Evolutionary conservation across 371 early-diverging fungal species (phyloP).

Genomic region (Apophysomyces sp.): DNA sequence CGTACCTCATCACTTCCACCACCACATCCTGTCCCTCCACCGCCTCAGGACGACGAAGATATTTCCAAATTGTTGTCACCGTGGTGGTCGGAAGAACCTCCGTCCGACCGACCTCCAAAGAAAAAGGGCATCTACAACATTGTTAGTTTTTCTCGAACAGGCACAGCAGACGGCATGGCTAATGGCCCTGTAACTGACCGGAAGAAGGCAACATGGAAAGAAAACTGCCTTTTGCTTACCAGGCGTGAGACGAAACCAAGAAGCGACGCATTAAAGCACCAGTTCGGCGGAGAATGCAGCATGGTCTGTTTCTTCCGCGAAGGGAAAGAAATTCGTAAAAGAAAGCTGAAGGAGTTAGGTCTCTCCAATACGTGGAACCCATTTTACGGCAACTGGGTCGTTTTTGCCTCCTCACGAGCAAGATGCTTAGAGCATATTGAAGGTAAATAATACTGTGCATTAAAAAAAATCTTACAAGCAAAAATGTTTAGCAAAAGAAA

Average conservation of each 20-base stretch:
- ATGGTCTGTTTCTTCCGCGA: conserved; percentile 1
- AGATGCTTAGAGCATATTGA: background rate
- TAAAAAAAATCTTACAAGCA: background rate
- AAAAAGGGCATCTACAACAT: background rate
- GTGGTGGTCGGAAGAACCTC: conserved; percentile 1
- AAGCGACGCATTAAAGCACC: background rate
- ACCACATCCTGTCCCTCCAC: background rate
- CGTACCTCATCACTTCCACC: background rate
- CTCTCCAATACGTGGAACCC: background rate
- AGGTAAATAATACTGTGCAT: background rate
- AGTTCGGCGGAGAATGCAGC: background rate
- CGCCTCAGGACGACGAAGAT: background rate
- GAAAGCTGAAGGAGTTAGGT: background rate
- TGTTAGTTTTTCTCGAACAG: background rate
- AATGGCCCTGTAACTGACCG: background rate
- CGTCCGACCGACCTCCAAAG: background rate
- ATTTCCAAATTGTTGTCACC: background rate
- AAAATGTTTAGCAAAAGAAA: conserved; percentile 12
- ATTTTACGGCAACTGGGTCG: background rate
- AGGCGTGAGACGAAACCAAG: background rate
- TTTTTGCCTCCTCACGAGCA: background rate
- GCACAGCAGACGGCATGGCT: background rate
- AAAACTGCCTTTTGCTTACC: background rate
- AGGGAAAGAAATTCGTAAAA: background rate
- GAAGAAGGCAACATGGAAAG: background rate